phyloP scores from a whole-genome alignment of 2,329 filamentous ascomycete species.

The Leptosphaerulina australis region DNA sequence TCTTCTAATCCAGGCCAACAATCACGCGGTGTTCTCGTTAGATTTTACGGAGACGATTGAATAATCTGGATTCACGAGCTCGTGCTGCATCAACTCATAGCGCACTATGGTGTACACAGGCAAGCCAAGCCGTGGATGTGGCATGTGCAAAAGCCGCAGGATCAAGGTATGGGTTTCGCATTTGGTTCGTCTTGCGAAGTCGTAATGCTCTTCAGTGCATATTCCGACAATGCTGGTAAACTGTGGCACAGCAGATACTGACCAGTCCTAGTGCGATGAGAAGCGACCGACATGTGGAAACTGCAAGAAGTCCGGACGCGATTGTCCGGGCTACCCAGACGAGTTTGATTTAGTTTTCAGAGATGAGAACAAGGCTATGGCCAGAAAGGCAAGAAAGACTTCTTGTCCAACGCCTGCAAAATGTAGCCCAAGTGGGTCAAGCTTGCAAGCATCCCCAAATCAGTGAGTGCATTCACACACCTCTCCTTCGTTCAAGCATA shows the following conservation, averaged over 20 bases:
- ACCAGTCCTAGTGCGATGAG: conserved; percentile 41
- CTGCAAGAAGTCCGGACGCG: conserved; percentile 42
- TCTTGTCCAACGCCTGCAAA: conserved; percentile 28
- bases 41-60: not conserved
- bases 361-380: conserved; percentile 72
- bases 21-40: not conserved
- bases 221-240: not conserved
- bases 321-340: conserved; percentile 56
- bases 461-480: conserved; percentile 29
- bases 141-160: conserved; percentile 74
- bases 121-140: conserved; percentile 63
- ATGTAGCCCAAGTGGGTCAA: conserved; percentile 24
- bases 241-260: conserved; percentile 7
- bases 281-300: conserved; percentile 45
- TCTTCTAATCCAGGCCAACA: conserved; percentile 5
- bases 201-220: not conserved
- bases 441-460: conserved; percentile 40
- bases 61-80: not conserved
- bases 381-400: conserved; percentile 63
- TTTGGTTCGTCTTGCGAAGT: not conserved
- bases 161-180: conserved; percentile 66
- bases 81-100: not conserved
- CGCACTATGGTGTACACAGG: conserved; percentile 49
- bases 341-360: conserved; percentile 75
- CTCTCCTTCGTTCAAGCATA: not conserved